Percentiles rank a stretch among this genome's conserved stretches.
Conservation (phyloP, 1,139 yeast species). For the Lodderomyces jiufengensis region DNA sequence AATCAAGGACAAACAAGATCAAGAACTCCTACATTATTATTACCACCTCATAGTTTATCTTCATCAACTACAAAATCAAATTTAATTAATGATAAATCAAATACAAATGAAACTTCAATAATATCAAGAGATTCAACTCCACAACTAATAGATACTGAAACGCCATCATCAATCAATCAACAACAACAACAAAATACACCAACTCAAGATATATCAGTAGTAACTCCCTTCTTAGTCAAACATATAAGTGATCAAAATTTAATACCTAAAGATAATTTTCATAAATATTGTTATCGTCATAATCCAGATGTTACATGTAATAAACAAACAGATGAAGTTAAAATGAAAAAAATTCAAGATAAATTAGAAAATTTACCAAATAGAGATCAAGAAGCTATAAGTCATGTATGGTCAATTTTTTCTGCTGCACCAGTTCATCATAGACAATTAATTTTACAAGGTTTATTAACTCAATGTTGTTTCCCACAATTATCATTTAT, state of each 20-base stretch:
- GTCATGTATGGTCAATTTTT: conserved; percentile 77
- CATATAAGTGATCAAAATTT: conserved; percentile 42
- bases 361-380: conserved; percentile 55
- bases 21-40: conserved; percentile 3
- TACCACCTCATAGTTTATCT: conserved; percentile 2
- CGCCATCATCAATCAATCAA: not conserved
- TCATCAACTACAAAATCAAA: conserved; percentile 2
- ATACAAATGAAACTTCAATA: not conserved
- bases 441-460: conserved; percentile 74
- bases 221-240: conserved; percentile 44
- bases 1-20: not conserved
- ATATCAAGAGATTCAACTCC: not conserved
- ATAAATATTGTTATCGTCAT: conserved; percentile 82
- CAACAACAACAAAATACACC: conserved; percentile 1
- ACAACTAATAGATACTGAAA: conserved; percentile 5
- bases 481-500: conserved; percentile 88
- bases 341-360: conserved; percentile 61
- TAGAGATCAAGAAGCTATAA: conserved; percentile 66
- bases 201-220: conserved; percentile 25
- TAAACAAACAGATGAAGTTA: conserved; percentile 63
- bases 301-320: conserved; percentile 80
- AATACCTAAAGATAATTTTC: conserved; percentile 49
- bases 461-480: conserved; percentile 85
- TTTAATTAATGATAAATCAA: not conserved
- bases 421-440: conserved; percentile 67